Base-by-base conservation (phyloP, 148 eudicot genomes). In the Chenopodium formosanum region DNA sequence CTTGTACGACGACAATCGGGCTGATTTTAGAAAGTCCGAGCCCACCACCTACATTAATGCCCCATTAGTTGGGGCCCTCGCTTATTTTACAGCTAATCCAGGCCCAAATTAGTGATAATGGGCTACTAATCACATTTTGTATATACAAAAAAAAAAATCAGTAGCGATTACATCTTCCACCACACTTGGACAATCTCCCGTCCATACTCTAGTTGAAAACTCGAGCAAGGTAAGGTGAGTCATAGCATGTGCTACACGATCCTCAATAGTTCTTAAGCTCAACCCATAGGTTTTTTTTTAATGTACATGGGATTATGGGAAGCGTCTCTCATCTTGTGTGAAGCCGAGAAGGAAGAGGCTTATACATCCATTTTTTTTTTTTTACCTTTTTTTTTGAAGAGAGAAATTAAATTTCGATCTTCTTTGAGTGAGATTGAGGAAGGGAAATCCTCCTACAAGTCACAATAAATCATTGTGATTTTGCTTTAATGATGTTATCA, bases 11-110 rank as follows among this genome's bases (percentile, higher is more conserved):
- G 99, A 96, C 75, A 88, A 91, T 73, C 85, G 99, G 84, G 95
- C 78, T 32, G 98, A 96, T 91, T 91, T 87, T 82, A 67, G 85
- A 80, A 89, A 91, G 81, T 88, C 98, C 16, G 99, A 96, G 88
- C 99, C 99, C 70, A 92, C 98, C 0, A 96, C 99, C 2, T 96
- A 96, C 27, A 92, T 94, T 20, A 96, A 96, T 86, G 99, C 99
- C 12, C 99, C 99, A 2, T 90, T 96, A 85, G 95, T 96, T 64
- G 99, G 99, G 72, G 97, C 75, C 11, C 85, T 96, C 10, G 99
- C 97, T 40, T 96, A 92, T 86, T 94, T 96, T 83, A 84, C 70
- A 9, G 95, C 98, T 53, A 84, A 92, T 74, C 92, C 94, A 44
- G 81, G 82, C 71, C 83, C 80, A 79, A 86, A 79, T 58, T 91